Conservation (phyloP, 768 basidiomycete genomes). For the Fomitopsis serialis region DNA sequence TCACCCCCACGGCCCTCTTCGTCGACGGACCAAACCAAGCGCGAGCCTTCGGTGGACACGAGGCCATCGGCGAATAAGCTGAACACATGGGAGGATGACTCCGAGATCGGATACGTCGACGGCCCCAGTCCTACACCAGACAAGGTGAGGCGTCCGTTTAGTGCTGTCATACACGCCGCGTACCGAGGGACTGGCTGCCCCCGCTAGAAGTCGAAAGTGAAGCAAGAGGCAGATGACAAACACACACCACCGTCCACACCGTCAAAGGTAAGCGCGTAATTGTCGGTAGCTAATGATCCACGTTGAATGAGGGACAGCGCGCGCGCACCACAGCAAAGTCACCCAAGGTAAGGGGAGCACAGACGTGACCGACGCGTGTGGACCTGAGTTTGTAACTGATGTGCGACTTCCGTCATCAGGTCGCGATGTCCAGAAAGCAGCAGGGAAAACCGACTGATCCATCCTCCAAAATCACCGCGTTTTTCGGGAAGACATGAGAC, state of each 20-base stretch:
- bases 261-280: too few species aligned
- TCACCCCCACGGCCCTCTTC: not conserved
- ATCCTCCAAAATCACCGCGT: conserved; percentile 17
- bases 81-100: conserved; percentile 21
- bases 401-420: too few species aligned
- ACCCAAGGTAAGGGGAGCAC: too few species aligned
- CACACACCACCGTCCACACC: too few species aligned
- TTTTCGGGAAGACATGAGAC: conserved; percentile 12
- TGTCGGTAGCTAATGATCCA: too few species aligned
- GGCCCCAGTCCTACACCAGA: not conserved
- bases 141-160: not conserved
- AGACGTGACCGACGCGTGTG: too few species aligned
- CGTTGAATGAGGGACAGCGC: too few species aligned
- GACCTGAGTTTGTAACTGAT: too few species aligned
- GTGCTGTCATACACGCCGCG: not conserved
- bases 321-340: too few species aligned
- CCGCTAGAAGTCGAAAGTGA: too few species aligned
- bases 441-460: not conserved
- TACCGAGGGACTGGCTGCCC: too few species aligned
- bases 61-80: conserved; percentile 13
- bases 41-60: not conserved
- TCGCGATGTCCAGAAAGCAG: not conserved
- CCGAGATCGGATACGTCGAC: conserved; percentile 16
- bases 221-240: too few species aligned
- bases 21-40: not conserved